Base-by-base conservation (phyloP, 1,139 yeast genomes). In the Suhomyces taliae region DNA sequence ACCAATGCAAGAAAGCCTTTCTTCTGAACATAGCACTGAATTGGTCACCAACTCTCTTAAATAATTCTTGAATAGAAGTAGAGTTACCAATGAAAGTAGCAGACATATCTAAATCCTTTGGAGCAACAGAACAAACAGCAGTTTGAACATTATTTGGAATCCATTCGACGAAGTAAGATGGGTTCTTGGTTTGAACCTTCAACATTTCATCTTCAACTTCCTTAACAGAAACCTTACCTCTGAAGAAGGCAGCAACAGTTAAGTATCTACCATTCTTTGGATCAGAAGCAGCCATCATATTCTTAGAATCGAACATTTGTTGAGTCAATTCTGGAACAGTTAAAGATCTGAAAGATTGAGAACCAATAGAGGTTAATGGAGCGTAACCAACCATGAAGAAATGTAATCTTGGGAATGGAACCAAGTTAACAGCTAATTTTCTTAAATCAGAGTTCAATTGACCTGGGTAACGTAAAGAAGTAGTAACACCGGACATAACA, bases 101-200 rank as follows among this genome's bases (percentile, higher is more conserved):
- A 50, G 95, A 76, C 90, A 88, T 87, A 62, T 87, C 91, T 62
- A 85, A 76, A 60, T 79, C 95, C 70, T 80, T 82, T 60, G 97
- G 96, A 39, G 97, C 88, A 54, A 89, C 93, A 15, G 93, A 84
- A 72, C 96, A 89, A 50, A 90, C 90, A 48, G 96, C 93, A 36
- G 96, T 87, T 75, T 90, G 97, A 54, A 90, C 96, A 66, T 90
- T 90, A 71, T 90, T 90, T 64, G 97, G 97, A 72, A 90, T 90
- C 97, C 97, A 90, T 69, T 90, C 97, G 49, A 90, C 97, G 63
- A 89, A 89, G 67, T 85, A 83, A 48, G 85, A 81, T 24, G 90
- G 78, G 70, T 89, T 86, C 70, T 87, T 85, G 51, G 87, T 82
- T 74, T 90, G 95, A 51, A 87, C 88, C 65, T 83, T 83, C 69